Percentiles rank a stretch among this genome's conserved stretches.
Evolutionary conservation across 139 green algal genomes (phyloP).

Genomic region (Ulvella scutata): DNA sequence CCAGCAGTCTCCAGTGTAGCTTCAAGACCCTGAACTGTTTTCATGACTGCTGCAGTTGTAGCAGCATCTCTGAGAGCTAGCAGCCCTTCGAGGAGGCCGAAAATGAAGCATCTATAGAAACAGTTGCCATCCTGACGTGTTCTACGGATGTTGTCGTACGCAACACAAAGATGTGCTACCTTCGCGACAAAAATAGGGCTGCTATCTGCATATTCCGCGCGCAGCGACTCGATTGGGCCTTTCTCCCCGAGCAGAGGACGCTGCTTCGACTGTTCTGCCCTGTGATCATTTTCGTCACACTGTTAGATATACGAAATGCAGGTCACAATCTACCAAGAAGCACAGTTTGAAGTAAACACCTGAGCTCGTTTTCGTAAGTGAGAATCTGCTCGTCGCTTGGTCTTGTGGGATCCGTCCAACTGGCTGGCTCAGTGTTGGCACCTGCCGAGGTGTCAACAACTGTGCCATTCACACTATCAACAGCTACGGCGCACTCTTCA

Average conservation of each 20-base stretch:
- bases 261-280: not conserved
- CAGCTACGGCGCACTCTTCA: not conserved
- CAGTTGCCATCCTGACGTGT: constrained; percentile 14
- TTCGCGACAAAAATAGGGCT: constrained; percentile 57
- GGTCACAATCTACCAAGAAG: not conserved
- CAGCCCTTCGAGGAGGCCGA: constrained; percentile 57
- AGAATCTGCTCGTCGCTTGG: not conserved
- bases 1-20: constrained; percentile 32
- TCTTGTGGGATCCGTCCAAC: not conserved
- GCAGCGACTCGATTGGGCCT: not conserved
- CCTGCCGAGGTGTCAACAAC: too few relatives aligned
- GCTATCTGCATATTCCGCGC: constrained; percentile 45
- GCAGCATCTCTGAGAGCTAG: constrained; percentile 12
- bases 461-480: too few relatives aligned
- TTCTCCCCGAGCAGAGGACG: not conserved
- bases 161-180: constrained; percentile 29
- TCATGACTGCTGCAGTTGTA: constrained; percentile 1
- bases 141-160: constrained; percentile 38
- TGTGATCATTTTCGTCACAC: not conserved
- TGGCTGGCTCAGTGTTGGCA: too few relatives aligned
- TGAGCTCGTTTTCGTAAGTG: not conserved
- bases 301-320: not conserved
- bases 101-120: constrained; percentile 43
- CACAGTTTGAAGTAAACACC: not conserved
- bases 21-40: constrained; percentile 24